These are phyloP conservation scores for Oryza glaberrima DNA, from an alignment of 176 grass and related monocot species.

Conservation along the genomic window DNA sequence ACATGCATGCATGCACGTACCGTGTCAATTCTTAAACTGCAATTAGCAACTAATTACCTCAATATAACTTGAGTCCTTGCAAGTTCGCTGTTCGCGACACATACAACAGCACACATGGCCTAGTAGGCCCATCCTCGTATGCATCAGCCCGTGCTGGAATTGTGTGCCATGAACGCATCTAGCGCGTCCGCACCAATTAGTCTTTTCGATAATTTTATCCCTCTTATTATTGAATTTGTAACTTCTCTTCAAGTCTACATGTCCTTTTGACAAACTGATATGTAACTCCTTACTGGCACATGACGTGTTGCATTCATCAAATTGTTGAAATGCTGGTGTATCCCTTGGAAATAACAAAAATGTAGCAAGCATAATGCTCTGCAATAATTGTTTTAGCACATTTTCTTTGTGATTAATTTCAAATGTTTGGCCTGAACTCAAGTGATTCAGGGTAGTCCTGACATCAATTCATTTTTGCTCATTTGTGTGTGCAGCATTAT, in stretches of 20 bases:
- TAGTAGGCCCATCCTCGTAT: no score
- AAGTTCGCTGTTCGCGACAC: no score
- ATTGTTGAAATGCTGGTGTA: background rate
- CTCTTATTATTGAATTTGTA: background rate
- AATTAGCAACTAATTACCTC: no score
- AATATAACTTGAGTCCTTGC: no score
- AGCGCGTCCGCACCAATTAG: no score
- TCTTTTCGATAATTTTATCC: background rate
- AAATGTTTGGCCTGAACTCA: background rate
- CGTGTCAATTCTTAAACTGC: no score
- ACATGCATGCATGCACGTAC: no score
- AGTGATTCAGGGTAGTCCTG: background rate
- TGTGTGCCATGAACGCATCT: no score
- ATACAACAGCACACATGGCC: no score
- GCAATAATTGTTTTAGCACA: background rate
- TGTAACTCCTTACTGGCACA: background rate
- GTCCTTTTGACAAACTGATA: background rate
- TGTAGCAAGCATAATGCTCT: background rate
- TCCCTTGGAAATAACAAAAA: background rate
- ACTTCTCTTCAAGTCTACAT: background rate
- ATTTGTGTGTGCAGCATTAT: background rate
- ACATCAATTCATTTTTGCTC: background rate
- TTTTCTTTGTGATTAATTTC: background rate
- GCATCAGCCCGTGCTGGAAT: no score
- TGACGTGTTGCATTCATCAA: background rate